phyloP scores from a whole-genome alignment of 371 early-diverging fungal genomes.

The Rhizopus sp. region DNA sequence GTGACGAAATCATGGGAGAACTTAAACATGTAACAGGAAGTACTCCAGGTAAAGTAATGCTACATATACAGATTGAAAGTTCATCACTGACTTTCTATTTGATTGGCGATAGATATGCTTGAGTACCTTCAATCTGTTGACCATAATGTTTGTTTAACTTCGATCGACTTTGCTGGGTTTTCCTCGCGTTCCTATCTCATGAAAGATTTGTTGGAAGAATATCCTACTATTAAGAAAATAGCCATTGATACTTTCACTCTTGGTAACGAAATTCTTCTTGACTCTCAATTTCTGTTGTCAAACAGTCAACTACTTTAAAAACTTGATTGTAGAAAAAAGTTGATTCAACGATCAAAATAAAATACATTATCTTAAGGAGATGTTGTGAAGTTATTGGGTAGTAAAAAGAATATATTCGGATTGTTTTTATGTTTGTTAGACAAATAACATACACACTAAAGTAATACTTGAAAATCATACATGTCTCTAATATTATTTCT shows the following conservation, averaged over 20 bases:
- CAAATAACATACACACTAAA: too few relatives aligned
- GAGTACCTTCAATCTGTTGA: conserved; percentile 15
- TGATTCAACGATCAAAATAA: conserved; percentile 14
- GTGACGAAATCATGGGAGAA: too few relatives aligned
- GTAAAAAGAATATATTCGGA: too few relatives aligned
- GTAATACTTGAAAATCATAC: too few relatives aligned
- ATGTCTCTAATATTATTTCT: too few relatives aligned
- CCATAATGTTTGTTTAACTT: conserved; percentile 20
- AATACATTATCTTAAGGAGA: conserved; percentile 11
- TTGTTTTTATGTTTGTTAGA: too few relatives aligned
- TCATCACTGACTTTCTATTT: too few relatives aligned
- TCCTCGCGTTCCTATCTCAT: conserved; percentile 16
- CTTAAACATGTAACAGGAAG: too few relatives aligned
- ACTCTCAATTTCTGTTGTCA: conserved; percentile 16
- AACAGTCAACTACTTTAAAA: conserved; percentile 15
- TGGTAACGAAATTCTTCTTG: conserved; percentile 18
- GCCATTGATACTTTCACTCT: conserved; percentile 17
- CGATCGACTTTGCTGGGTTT: conserved; percentile 11
- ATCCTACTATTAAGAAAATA: conserved; percentile 17
- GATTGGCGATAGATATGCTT: conserved; percentile 16
- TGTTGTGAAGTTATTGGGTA: too few relatives aligned
- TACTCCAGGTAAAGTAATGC: too few relatives aligned
- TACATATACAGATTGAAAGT: too few relatives aligned
- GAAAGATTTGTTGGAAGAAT: conserved; percentile 24
- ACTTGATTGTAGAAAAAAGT: conserved; percentile 16